Percentiles rank a stretch among this genome's conserved stretches.
Conservation (phyloP, 1,284 basidiomycete genomes). For the Baeospora myosura region DNA sequence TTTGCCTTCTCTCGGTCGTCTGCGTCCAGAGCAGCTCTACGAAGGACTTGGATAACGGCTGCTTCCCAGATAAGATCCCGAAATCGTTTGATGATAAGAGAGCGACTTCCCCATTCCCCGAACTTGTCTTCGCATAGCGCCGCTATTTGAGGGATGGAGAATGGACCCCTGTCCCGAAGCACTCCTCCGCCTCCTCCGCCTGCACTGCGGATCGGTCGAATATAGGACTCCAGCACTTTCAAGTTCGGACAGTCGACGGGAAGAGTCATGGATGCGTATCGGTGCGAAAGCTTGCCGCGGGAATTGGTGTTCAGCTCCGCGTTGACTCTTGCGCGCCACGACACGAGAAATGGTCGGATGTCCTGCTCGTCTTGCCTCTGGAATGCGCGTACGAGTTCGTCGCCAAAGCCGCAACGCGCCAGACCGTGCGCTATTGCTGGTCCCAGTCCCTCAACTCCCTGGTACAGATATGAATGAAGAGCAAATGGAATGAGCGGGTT, state of each 20-base stretch:
- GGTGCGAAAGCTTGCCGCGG: not conserved
- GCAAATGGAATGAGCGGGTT: slow-evolving; percentile 5
- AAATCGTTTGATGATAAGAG: slow-evolving; percentile 34
- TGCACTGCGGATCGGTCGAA: slow-evolving; percentile 11
- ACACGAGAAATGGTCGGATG: not conserved
- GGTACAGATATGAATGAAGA: slow-evolving; percentile 17
- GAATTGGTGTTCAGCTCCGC: not conserved
- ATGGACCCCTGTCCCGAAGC: slow-evolving; percentile 23
- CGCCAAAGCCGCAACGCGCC: slow-evolving; percentile 35
- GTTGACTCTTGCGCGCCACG: not conserved
- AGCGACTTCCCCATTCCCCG: slow-evolving; percentile 44
- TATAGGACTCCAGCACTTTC: not conserved
- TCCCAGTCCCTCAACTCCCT: slow-evolving; percentile 32
- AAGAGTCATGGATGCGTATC: not conserved
- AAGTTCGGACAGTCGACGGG: not conserved
- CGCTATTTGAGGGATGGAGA: slow-evolving; percentile 38
- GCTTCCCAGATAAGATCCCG: slow-evolving; percentile 32
- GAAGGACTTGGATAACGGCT: slow-evolving; percentile 32
- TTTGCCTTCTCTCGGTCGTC: slow-evolving; percentile 27
- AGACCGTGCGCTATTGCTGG: slow-evolving; percentile 28
- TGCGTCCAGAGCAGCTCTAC: slow-evolving; percentile 33
- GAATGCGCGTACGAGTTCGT: slow-evolving; percentile 33
- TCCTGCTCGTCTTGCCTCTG: not conserved
- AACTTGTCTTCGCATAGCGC: slow-evolving; percentile 48
- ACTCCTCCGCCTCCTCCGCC: slow-evolving; percentile 19